Conservation (phyloP, 2,329 filamentous ascomycete species). For the Colletotrichum gigasporum region DNA sequence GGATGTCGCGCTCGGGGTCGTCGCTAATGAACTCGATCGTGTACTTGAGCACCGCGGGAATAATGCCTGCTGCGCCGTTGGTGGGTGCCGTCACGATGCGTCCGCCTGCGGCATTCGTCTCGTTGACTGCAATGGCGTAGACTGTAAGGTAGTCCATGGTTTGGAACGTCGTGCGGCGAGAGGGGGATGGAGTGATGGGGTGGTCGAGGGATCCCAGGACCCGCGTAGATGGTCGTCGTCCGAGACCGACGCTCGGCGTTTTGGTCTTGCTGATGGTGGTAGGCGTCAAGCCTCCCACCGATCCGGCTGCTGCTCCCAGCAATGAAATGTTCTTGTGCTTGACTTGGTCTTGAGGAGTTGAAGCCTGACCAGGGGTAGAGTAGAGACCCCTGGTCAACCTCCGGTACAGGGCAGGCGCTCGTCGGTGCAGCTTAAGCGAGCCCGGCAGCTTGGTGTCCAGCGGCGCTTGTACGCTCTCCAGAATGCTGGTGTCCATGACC, state of each 20-base stretch:
- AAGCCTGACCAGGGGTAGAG: conserved; percentile 42
- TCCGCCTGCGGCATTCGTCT: conserved; percentile 61
- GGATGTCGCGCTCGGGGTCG: conserved; percentile 57
- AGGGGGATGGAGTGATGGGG: conserved; percentile 55
- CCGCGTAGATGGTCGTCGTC: conserved; percentile 47
- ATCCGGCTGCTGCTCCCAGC: not conserved
- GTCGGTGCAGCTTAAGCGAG: conserved; percentile 56
- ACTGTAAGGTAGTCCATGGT: conserved; percentile 61
- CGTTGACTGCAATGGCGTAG: conserved; percentile 62
- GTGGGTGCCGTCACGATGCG: conserved; percentile 62
- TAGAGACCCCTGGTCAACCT: conserved; percentile 57
- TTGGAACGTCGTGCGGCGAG: conserved; percentile 56
- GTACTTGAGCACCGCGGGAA: conserved; percentile 61
- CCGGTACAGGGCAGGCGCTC: conserved; percentile 56
- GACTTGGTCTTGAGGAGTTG: not conserved
- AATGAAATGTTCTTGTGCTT: conserved; percentile 8
- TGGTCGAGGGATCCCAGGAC: conserved; percentile 57
- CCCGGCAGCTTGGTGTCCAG: conserved; percentile 52
- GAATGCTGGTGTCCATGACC: conserved; percentile 61
- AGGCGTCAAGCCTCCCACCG: not conserved
- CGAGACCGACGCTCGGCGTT: conserved; percentile 1
- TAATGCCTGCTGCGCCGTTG: conserved; percentile 61
- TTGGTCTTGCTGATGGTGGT: not conserved
- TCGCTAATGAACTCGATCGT: conserved; percentile 60
- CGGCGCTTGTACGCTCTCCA: conserved; percentile 58